These are phyloP conservation scores for Skeletonema costatum DNA, from an alignment of 108 stramenopile species.

Conservation along the genomic window DNA sequence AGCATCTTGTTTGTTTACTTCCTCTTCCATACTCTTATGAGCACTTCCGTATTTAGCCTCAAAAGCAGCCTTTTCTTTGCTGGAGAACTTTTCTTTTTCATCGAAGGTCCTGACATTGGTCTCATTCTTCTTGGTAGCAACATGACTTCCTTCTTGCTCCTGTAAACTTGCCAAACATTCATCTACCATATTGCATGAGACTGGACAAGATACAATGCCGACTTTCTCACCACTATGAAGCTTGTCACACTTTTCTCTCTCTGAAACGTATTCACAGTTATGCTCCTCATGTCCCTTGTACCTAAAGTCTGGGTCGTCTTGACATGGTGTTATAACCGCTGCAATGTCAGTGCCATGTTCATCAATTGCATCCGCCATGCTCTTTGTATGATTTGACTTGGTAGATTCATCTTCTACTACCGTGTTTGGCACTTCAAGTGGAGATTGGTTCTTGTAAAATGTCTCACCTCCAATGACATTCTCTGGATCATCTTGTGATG, in stretches of 20 bases:
- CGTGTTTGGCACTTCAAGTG: background rate
- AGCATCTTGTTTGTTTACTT: background rate
- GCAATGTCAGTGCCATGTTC: background rate
- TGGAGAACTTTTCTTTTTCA: background rate
- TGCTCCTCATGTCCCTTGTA: background rate
- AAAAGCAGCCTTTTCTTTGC: background rate
- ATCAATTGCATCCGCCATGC: background rate
- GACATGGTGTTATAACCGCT: background rate
- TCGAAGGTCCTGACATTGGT: background rate
- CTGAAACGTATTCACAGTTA: too few relatives aligned
- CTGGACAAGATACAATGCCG: background rate
- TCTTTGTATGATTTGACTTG: background rate
- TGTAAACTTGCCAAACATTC: background rate
- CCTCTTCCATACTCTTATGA: background rate
- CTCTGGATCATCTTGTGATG: conserved; percentile 63
- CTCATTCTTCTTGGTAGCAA: background rate
- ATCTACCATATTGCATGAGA: background rate
- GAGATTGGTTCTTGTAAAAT: conserved; percentile 3
- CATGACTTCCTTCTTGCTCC: background rate
- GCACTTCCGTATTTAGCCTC: background rate
- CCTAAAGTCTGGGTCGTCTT: background rate
- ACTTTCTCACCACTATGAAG: background rate
- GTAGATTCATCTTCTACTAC: background rate
- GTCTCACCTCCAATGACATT: conserved; percentile 12
- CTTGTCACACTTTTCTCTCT: background rate